These are phyloP conservation scores for Trametes cubensis DNA, from an alignment of 768 basidiomycete genomes.

Conservation along the genomic window DNA sequence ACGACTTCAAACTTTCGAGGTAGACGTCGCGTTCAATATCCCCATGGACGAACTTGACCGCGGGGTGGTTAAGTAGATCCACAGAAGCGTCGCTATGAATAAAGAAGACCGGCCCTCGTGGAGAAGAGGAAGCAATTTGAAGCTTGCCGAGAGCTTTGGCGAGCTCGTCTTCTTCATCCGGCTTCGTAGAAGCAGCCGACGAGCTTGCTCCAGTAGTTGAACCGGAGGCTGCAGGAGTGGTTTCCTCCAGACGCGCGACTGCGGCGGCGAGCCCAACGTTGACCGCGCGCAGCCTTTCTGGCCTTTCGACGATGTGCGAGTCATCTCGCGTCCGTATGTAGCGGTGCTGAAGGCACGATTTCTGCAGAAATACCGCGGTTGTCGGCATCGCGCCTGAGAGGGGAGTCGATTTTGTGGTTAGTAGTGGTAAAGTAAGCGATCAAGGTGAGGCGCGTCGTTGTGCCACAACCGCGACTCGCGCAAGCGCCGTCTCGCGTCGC, in stretches of 20 bases:
- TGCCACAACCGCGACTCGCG: background rate
- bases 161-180: constrained; percentile 41
- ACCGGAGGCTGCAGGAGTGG: background rate
- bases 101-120: constrained; percentile 43
- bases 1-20: constrained; percentile 60
- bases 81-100: constrained; percentile 56
- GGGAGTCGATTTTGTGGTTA: background rate
- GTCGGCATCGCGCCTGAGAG: background rate
- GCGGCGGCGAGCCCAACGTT: constrained; percentile 81
- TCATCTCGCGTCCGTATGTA: constrained; percentile 79
- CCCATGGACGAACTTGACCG: constrained; percentile 75
- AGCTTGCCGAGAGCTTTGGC: constrained; percentile 45
- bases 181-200: background rate
- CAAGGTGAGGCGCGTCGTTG: background rate
- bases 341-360: constrained; percentile 70
- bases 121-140: constrained; percentile 20
- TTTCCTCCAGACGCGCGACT: constrained; percentile 66
- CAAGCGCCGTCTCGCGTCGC: background rate
- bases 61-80: constrained; percentile 59
- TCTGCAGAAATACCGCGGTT: constrained; percentile 55
- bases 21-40: constrained; percentile 70
- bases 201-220: background rate
- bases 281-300: constrained; percentile 85
- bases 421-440: background rate
- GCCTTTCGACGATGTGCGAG: constrained; percentile 85